phyloP scores from a whole-genome alignment of 148 eudicot species.

The Rhododendron griersonianum region DNA sequence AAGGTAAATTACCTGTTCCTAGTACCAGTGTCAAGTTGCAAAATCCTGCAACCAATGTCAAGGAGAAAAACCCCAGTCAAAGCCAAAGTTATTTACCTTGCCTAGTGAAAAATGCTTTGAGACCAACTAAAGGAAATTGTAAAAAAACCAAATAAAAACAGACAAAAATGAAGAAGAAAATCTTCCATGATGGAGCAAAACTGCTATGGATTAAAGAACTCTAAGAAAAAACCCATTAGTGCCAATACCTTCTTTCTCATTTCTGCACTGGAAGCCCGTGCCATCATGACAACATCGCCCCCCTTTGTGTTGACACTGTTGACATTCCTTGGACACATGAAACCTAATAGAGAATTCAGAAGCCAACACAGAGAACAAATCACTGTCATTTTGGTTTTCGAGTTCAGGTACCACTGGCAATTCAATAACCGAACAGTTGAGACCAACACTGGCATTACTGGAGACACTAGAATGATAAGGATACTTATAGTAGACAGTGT shows the following conservation, averaged over 20 bases:
- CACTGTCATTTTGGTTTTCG: background rate
- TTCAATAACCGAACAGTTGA: slow-evolving; percentile 6
- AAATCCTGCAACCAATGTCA: background rate
- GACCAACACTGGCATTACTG: background rate
- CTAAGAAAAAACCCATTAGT: background rate
- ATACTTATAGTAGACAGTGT: slow-evolving; percentile 1
- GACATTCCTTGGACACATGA: background rate
- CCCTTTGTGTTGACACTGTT: background rate
- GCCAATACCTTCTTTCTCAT: background rate
- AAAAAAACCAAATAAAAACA: too few relatives aligned
- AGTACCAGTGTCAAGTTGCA: background rate
- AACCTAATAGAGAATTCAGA: background rate
- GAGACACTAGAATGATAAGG: background rate
- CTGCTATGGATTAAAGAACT: background rate
- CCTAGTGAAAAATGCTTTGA: too few relatives aligned
- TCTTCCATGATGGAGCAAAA: background rate
- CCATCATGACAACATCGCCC: background rate
- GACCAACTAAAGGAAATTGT: too few relatives aligned
- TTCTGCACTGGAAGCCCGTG: background rate
- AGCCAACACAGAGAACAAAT: background rate
- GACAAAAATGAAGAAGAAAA: too few relatives aligned
- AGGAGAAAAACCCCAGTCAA: background rate
- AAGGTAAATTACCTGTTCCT: background rate
- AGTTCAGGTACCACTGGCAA: background rate
- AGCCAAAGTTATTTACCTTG: too few relatives aligned